Percentiles rank a stretch among this genome's conserved stretches.
Evolutionary conservation across 306 rosid species (phyloP).

Genomic region (Biancaea sappan): DNA sequence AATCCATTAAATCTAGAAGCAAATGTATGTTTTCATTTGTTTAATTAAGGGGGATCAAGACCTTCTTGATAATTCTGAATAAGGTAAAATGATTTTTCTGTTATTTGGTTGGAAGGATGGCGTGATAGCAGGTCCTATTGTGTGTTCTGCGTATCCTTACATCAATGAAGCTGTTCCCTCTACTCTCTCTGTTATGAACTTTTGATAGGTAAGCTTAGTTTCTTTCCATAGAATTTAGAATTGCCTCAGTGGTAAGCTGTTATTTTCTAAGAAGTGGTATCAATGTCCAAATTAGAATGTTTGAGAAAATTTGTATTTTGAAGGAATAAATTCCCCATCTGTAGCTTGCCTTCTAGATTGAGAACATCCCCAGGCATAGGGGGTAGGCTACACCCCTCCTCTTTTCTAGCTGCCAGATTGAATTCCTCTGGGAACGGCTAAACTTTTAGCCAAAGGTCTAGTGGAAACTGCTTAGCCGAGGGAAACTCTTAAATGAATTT

Average conservation of each 20-base stretch:
- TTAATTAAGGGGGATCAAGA: not conserved
- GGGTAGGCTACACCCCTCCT: too few relatives aligned
- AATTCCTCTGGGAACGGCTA: too few relatives aligned
- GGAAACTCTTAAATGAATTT: too few relatives aligned
- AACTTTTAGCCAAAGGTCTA: too few relatives aligned
- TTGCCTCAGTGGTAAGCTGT: not conserved
- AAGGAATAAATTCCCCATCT: not conserved
- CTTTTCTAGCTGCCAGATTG: too few relatives aligned
- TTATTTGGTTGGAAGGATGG: slow-evolving; percentile 6
- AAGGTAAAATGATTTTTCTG: not conserved
- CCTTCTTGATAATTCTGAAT: not conserved
- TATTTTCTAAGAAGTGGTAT: not conserved
- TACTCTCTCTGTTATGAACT: not conserved
- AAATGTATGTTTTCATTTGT: not conserved
- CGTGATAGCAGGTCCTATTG: not conserved
- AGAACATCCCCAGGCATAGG: too few relatives aligned
- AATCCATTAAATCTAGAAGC: not conserved
- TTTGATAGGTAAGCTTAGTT: not conserved
- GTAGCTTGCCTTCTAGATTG: too few relatives aligned
- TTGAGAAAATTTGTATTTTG: not conserved
- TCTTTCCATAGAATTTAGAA: not conserved
- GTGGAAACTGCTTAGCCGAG: too few relatives aligned
- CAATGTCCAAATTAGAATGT: not conserved
- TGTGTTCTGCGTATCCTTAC: not conserved
- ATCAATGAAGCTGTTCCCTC: not conserved